Evolutionary conservation across 257 asterid species (phyloP), one percentile per base, ranked within the genome.

Genomic region (Nyctanthes arbortristis): DNA sequence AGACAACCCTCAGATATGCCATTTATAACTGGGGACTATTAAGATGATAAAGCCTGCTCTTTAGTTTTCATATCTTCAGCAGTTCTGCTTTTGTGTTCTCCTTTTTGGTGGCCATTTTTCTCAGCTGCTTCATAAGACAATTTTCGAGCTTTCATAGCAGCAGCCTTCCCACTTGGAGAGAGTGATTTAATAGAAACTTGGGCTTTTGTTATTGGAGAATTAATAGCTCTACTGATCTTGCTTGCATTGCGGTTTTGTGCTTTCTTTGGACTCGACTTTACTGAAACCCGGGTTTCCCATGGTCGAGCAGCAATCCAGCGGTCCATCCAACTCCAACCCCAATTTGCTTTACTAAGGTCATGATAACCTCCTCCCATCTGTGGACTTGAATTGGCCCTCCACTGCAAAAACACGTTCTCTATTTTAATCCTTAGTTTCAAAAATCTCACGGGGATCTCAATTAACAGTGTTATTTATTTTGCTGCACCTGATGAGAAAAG

Each of bases 281-380:
- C 60, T 57, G 85, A 70, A 25, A 79, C 78, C 47, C 96, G 95
- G 75, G 87, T 82, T 82, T 94, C 99, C 99, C 99, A 94, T 35
- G 99, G 99, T 55, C 90, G 88, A 76, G 96, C 96, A 65, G 99
- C 92, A 60, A 94, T 78, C 99, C 99, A 94, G 22, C 95, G 88
- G 72, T 91, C 97, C 77, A 69, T 91, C 99, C 97, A 94, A 79
- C 99, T 94, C 99, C 99, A 91, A 14, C 95, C 99, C 99, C 99
- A 94, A 61, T 84, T 82, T 9, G 82, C 80, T 72, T 89, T 84
- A 65, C 90, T 80, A 29, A 83, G 77, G 47, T 87, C 90, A 14
- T 72, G 61, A 73, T 81, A 82, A 47, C 79, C 81, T 25, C 84
- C 73, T 61, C 90, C 94, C 49, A 83, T 81, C 65, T 77, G 72